Base-by-base conservation (phyloP, 495 filamentous ascomycete species). In the Annulohypoxylon maeteangense region DNA sequence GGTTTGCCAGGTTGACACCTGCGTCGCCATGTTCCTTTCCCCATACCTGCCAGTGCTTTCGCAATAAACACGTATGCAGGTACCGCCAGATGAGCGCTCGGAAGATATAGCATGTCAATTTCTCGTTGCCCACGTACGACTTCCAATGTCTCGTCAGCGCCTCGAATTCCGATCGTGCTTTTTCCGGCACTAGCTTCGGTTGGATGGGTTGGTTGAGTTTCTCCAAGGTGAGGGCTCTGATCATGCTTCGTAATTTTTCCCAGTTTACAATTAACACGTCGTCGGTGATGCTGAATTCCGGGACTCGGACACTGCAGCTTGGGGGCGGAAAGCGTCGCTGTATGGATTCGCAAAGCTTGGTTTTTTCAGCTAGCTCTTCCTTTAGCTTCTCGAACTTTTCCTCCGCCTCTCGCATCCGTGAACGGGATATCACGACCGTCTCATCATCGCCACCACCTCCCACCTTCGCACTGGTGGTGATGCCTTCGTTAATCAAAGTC, bases 31-130 rank as follows among this genome's bases (percentile, higher is more conserved):
- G 3, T 14, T 72, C 59, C 58, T 61, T 67, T 40, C 75, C 75
- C 61, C 63, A 77, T 29, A 70, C 62, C n/a, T 70, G 73, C 20
- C 70, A 75, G 44, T 48, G 57, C 22, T 65, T 65, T n/a, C 31
- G 45, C 47, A 77, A 68, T 8, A 67, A 53, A 8, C 62, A 54
- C 27, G 60, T 72, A 65, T 62, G 40, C 32, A 77, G 31, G 16
- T 74, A 77, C 23, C 75, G 59, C 75, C 75, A 77, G 54, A 77
- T 71, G 27, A 77, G 65, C 0, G 70, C 75, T 10, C 68, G 70
- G 55, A 77, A 67, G 36, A 77, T 38, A 51, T 74, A 77, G 64
- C 40, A 47, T 2, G 70, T 69, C 38, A 74, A n/a, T 25, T 65
- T 31, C 16, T 44, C 25, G 8, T 29, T 72, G 38, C 40, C 69